Base-by-base conservation (phyloP, 1,284 basidiomycete species). In the Leccinum insolens region DNA sequence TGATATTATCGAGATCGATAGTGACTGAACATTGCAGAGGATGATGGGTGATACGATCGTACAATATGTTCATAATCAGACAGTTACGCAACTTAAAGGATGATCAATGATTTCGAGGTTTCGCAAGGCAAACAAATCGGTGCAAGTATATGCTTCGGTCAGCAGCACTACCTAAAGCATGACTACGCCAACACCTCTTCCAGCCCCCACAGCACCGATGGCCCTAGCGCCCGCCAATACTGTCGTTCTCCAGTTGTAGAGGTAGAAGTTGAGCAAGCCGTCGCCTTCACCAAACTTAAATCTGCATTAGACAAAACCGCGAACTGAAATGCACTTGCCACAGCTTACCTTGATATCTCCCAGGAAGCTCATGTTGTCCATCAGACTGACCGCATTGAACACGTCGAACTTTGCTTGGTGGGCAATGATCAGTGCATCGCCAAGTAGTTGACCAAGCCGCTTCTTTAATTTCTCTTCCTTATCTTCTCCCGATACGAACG, bases 211-310 rank as follows among this genome's bases (percentile, higher is more conserved):
- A 49, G 79, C 86, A 8, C 80, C 88, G 25, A 84, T 80, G 7
- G 83, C 71, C 22, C 82, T 83, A 70, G 89, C 79, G 11, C 95
- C 95, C 63, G 94, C 89, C 67, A 96, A 80, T 12, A 88, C 84
- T 8, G 88, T 82, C n/a, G 94, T 95, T 70, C 90, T 86, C 94
- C 95, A 97, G 79, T 97, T 97, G 81, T 96, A 98, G 65, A 98
- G 82, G 80, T 98, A 98, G 79, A 91, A 95, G 72, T 95, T 93
- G 60, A 99, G 84, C 77, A 92, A 87, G 3, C 96, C 96, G 76
- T 98, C 94, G 3, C 96, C 96, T 7, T 86, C 83, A 8, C 95
- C 96, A 75, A 98, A 99, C 93, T 97, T 76, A 55, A 65, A 62
- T 67, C 37, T 28, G 39, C 62, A 44, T 68, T 58, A 73, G 67